phyloP scores from a whole-genome alignment of 2,329 filamentous ascomycete genomes.

The Hymenoscyphus fructigenus region DNA sequence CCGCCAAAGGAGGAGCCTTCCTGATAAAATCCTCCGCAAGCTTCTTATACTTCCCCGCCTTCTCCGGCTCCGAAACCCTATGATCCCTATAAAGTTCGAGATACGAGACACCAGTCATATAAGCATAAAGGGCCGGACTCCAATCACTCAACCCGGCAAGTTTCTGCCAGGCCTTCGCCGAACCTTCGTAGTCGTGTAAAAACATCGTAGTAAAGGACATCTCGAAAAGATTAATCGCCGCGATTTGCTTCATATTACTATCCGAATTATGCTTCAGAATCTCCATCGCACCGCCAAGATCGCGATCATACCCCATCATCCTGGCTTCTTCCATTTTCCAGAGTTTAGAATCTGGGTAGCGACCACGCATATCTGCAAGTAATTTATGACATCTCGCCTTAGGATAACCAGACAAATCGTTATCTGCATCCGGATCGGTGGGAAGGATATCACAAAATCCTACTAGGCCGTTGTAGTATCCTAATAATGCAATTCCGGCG shows the following conservation, averaged over 20 bases:
- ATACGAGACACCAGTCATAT: slow-evolving; percentile 76
- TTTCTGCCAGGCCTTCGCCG: slow-evolving; percentile 70
- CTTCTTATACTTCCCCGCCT: slow-evolving; percentile 57
- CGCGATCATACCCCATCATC: slow-evolving; percentile 65
- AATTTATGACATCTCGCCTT: slow-evolving; percentile 64
- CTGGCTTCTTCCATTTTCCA: slow-evolving; percentile 90
- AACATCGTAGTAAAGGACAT: slow-evolving; percentile 77
- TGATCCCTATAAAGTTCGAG: slow-evolving; percentile 74
- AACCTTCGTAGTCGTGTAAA: slow-evolving; percentile 71
- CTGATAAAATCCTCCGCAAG: slow-evolving; percentile 69
- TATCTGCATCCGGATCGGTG: slow-evolving; percentile 50
- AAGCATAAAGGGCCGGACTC: slow-evolving; percentile 88
- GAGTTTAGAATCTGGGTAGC: slow-evolving; percentile 78
- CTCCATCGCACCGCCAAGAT: slow-evolving; percentile 66
- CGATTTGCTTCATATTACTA: slow-evolving; percentile 82
- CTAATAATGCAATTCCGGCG: slow-evolving; percentile 75
- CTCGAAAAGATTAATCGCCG: slow-evolving; percentile 84
- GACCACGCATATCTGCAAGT: slow-evolving; percentile 68
- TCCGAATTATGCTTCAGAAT: slow-evolving; percentile 59
- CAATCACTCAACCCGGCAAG: slow-evolving; percentile 84
- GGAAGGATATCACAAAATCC: slow-evolving; percentile 87
- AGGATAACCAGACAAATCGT: slow-evolving; percentile 71
- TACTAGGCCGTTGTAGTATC: slow-evolving; percentile 85
- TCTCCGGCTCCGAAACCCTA: slow-evolving; percentile 39
- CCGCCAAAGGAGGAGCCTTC: slow-evolving; percentile 70